Evolutionary conservation across 148 eudicot genomes (phyloP).

Genomic region (Spergularia bocconei): DNA sequence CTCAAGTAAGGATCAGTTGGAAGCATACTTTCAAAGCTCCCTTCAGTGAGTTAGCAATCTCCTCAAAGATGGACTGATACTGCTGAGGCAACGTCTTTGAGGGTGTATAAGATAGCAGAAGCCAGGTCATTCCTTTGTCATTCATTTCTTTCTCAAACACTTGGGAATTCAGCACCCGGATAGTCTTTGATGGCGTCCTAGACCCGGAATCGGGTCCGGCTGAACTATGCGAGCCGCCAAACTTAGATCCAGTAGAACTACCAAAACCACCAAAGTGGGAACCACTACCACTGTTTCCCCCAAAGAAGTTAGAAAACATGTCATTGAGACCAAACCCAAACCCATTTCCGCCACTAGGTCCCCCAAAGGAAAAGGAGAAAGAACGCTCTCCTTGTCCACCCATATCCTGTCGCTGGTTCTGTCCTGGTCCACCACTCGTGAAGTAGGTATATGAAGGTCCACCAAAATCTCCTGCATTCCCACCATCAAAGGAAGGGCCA

Average conservation of each 20-base stretch:
- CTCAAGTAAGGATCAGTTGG: background rate
- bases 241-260: slow-evolving; percentile 47
- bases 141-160: slow-evolving; percentile 67
- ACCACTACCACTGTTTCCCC: slow-evolving; percentile 61
- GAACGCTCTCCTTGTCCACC: slow-evolving; percentile 67
- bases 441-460: slow-evolving; percentile 46
- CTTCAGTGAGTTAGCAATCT: slow-evolving; percentile 53
- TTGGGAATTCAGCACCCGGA: slow-evolving; percentile 47
- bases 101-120: slow-evolving; percentile 57
- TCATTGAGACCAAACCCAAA: slow-evolving; percentile 77
- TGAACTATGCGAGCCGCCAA: slow-evolving; percentile 58
- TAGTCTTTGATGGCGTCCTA: slow-evolving; percentile 40
- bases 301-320: slow-evolving; percentile 75
- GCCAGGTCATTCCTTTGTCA: slow-evolving; percentile 74
- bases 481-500: slow-evolving; percentile 69
- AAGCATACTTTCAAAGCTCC: slow-evolving; percentile 74
- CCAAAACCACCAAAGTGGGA: slow-evolving; percentile 54
- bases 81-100: slow-evolving; percentile 38
- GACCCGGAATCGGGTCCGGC: slow-evolving; percentile 45
- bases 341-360: slow-evolving; percentile 51
- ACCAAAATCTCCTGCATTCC: slow-evolving; percentile 52
- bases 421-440: slow-evolving; percentile 77
- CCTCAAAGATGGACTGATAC: slow-evolving; percentile 58
- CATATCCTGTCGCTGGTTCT: slow-evolving; percentile 66
- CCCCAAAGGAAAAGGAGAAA: slow-evolving; percentile 91